Evolutionary conservation across 1,284 basidiomycete species (phyloP).

Genomic region (Tylopilus sp.): DNA sequence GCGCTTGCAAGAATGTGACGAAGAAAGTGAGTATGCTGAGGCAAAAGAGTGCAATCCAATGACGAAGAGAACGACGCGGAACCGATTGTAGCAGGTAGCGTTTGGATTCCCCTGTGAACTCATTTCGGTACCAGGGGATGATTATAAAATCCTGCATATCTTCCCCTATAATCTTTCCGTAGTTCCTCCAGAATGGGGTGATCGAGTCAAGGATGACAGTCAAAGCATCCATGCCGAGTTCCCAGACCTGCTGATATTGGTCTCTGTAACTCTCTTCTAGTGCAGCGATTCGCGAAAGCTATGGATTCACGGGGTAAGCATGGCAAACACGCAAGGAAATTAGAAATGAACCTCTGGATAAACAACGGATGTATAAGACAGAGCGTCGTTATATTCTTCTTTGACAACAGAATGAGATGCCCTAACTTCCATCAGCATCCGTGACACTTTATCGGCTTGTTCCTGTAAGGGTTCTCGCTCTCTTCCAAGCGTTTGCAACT

Average conservation of each 20-base stretch:
- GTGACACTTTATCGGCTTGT: constrained; percentile 47
- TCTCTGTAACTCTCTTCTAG: constrained; percentile 72
- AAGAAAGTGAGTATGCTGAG: constrained; percentile 46
- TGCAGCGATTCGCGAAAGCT: constrained; percentile 65
- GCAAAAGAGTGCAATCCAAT: constrained; percentile 59
- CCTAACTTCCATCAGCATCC: constrained; percentile 50
- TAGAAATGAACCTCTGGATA: constrained; percentile 61
- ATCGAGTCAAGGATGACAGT: constrained; percentile 70
- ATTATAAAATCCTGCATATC: constrained; percentile 75
- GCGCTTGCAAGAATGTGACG: constrained; percentile 49
- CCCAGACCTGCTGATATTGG: constrained; percentile 73
- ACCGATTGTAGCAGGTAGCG: constrained; percentile 56
- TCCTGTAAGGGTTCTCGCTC: constrained; percentile 39
- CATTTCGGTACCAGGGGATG: constrained; percentile 74
- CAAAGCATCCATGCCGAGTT: constrained; percentile 67
- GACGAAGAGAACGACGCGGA: constrained; percentile 59
- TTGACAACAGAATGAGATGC: constrained; percentile 54
- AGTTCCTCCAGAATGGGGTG: constrained; percentile 72
- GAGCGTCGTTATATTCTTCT: constrained; percentile 58
- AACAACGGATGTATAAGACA: constrained; percentile 65
- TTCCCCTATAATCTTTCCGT: constrained; percentile 71
- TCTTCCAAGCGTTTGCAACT: constrained; percentile 41
- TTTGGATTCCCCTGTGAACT: constrained; percentile 72
- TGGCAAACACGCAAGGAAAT: not conserved
- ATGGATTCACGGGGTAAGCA: constrained; percentile 5